Conservation (phyloP, 345 rosid species). For the Eutrema japonicum region DNA sequence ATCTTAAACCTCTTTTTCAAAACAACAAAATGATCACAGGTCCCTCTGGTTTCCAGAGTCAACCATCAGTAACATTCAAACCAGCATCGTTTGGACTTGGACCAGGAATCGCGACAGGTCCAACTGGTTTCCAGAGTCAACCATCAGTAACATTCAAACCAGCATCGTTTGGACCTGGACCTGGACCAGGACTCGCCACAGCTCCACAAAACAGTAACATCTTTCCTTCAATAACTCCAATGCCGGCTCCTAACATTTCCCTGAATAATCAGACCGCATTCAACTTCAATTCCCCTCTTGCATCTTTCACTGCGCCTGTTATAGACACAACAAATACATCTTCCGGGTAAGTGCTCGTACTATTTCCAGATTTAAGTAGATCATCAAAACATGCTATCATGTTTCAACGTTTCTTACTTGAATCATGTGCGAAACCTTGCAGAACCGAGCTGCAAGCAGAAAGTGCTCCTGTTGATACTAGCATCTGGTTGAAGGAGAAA, state of each 20-base stretch:
- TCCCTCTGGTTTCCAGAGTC: slow-evolving; percentile 18
- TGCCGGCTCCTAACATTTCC: slow-evolving; percentile 21
- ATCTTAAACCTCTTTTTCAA: slow-evolving; percentile 17
- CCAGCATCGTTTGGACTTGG: slow-evolving; percentile 26
- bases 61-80: slow-evolving; percentile 29
- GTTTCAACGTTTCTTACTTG: slow-evolving; percentile 23
- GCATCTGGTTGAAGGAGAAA: slow-evolving; percentile 76
- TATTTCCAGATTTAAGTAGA: slow-evolving; percentile 3
- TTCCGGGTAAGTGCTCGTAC: slow-evolving; percentile 37
- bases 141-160: slow-evolving; percentile 33
- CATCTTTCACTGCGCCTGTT: slow-evolving; percentile 35
- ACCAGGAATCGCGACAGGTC: slow-evolving; percentile 19
- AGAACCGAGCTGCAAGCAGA: slow-evolving; percentile 51
- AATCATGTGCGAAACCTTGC: slow-evolving; percentile 31
- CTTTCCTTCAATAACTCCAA: slow-evolving; percentile 32
- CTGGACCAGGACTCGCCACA: slow-evolving; percentile 39
- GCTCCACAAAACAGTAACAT: slow-evolving; percentile 37
- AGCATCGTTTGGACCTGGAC: slow-evolving; percentile 44
- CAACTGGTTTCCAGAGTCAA: slow-evolving; percentile 35
- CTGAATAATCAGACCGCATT: slow-evolving; percentile 37
- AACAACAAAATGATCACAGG: slow-evolving; percentile 36
- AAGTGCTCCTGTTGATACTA: slow-evolving; percentile 52
- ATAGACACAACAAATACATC: slow-evolving; percentile 33
- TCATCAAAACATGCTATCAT: slow-evolving; percentile 12
- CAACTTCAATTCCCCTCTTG: slow-evolving; percentile 29